Percentiles rank a stretch among this genome's conserved stretches.
Evolutionary conservation across 495 filamentous ascomycete species (phyloP).

Genomic region (Podospora anserina): DNA sequence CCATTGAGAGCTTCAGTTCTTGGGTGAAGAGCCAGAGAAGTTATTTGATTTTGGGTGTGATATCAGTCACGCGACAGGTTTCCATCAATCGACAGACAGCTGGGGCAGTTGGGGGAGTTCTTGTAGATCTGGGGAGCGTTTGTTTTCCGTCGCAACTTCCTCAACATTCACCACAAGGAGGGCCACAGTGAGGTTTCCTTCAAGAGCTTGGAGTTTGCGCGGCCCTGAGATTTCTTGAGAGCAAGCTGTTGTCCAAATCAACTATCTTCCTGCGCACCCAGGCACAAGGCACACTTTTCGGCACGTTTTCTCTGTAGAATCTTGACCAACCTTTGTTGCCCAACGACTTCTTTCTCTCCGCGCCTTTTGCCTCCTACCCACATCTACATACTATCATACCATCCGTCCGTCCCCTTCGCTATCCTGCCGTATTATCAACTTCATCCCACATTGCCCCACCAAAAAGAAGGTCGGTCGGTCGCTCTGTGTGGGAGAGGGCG

Average conservation of each 20-base stretch:
- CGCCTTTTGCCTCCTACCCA: neutral
- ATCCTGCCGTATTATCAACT: neutral
- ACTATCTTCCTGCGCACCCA: neutral
- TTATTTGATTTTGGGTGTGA: neutral
- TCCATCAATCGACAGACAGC: neutral
- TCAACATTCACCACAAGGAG: neutral
- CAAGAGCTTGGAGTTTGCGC: neutral
- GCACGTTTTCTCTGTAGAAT: constrained; percentile 1
- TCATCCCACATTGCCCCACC: neutral
- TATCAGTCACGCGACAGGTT: neutral
- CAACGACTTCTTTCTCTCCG: neutral
- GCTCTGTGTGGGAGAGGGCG: neutral
- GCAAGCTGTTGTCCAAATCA: neutral
- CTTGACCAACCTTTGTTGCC: constrained; percentile 1
- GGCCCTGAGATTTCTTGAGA: neutral
- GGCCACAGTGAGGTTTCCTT: neutral
- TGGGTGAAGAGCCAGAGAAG: neutral
- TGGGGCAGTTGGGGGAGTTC: neutral
- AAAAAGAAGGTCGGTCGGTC: neutral
- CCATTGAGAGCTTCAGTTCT: neutral
- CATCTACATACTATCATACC: neutral
- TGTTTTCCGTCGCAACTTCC: neutral
- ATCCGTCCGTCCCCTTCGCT: neutral
- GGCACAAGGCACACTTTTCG: neutral
- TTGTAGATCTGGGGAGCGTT: neutral